Evolutionary conservation across 108 stramenopile genomes (phyloP).

Genomic region (Seminavis robusta): DNA sequence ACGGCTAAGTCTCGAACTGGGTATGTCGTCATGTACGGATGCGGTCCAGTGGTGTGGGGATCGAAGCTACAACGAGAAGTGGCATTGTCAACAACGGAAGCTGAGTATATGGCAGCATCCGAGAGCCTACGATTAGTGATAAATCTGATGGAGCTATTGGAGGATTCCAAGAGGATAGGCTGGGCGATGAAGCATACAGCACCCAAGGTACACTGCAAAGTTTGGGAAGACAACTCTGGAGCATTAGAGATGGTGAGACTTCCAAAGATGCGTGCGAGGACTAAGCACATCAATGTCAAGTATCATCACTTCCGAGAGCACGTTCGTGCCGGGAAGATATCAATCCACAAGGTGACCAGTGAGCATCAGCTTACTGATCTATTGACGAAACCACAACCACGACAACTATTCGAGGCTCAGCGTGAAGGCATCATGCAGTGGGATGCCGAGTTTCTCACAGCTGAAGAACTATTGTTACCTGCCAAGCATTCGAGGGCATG

Average conservation of each 20-base stretch:
- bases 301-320: constrained; percentile 14
- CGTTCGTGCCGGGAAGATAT: neutral
- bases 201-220: constrained; percentile 8
- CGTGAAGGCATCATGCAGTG: constrained; percentile 16
- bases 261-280: constrained; percentile 21
- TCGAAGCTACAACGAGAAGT: constrained; percentile 22
- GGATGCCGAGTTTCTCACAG: no score
- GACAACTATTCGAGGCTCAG: constrained; percentile 3
- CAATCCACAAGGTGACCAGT: constrained; percentile 16
- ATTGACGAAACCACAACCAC: constrained; percentile 18
- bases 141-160: constrained; percentile 10
- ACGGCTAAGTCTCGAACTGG: constrained; percentile 21
- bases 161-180: constrained; percentile 1
- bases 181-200: neutral
- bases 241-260: constrained; percentile 12
- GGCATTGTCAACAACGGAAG: constrained; percentile 24
- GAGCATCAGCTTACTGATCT: constrained; percentile 23
- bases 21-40: constrained; percentile 16
- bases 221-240: constrained; percentile 26
- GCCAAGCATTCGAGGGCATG: no score
- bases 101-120: constrained; percentile 16
- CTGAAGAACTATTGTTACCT: no score
- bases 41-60: constrained; percentile 20
- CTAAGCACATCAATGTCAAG: constrained; percentile 28
- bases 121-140: constrained; percentile 10